phyloP scores from a whole-genome alignment of 129 eudicot genomes.

The Oenanthe sinensis region DNA sequence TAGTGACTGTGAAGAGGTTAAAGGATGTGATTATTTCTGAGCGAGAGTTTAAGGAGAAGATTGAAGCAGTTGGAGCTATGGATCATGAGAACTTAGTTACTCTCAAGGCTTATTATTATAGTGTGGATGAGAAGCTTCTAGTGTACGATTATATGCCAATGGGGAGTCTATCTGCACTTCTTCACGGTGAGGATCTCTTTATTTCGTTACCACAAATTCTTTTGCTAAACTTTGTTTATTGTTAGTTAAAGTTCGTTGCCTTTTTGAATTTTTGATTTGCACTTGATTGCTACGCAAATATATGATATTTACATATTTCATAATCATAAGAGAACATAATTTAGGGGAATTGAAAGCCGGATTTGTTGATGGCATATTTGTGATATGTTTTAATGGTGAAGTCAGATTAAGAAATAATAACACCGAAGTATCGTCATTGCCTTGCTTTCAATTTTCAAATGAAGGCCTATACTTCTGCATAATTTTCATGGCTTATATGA shows the following conservation, averaged over 20 bases:
- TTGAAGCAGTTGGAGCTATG: slow-evolving; percentile 8
- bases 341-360: neutral
- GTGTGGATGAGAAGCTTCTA: neutral
- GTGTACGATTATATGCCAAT: neutral
- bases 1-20: slow-evolving; percentile 1
- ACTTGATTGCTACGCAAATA: neutral
- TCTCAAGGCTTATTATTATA: slow-evolving; percentile 5
- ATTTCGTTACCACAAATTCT: neutral
- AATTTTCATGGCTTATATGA: neutral
- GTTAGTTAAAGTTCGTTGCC: neutral
- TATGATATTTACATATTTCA: neutral
- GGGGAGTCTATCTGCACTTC: slow-evolving; percentile 7
- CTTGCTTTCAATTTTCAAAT: neutral
- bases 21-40: neutral
- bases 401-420: neutral
- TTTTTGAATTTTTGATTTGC: neutral
- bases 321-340: neutral
- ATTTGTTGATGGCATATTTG: neutral
- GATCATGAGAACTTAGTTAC: slow-evolving; percentile 1
- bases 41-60: neutral
- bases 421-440: neutral
- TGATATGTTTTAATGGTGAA: neutral
- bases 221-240: neutral
- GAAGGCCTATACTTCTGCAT: neutral
- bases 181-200: neutral